Percentiles rank a stretch among this genome's conserved stretches.
Evolutionary conservation across 1,284 basidiomycete species (phyloP).

Genomic region (Schizophyllum amplum): DNA sequence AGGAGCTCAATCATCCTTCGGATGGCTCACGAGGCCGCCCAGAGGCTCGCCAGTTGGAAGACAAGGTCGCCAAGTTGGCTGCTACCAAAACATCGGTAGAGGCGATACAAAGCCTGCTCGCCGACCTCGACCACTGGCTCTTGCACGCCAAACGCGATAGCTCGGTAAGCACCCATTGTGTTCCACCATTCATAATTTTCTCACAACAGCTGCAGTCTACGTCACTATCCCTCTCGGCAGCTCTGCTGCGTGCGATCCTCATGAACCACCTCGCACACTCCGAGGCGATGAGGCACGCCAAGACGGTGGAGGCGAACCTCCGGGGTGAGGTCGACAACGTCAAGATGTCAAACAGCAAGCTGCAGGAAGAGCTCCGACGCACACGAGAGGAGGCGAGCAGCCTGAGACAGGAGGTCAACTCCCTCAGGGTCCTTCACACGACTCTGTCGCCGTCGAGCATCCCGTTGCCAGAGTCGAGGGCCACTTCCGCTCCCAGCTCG

Average conservation of each 20-base stretch:
- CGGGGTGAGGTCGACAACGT: slow-evolving; percentile 57
- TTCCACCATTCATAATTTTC: slow-evolving; percentile 7
- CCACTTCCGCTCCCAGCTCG: slow-evolving; percentile 11
- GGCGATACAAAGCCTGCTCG: slow-evolving; percentile 65
- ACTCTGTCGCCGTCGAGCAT: slow-evolving; percentile 24
- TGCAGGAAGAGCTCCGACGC: slow-evolving; percentile 57
- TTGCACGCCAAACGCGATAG: slow-evolving; percentile 48
- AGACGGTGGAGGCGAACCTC: slow-evolving; percentile 48
- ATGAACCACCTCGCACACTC: slow-evolving; percentile 72
- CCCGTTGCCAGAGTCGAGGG: slow-evolving; percentile 19
- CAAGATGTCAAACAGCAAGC: slow-evolving; percentile 45
- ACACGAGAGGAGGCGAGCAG: slow-evolving; percentile 52
- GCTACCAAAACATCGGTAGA: slow-evolving; percentile 81
- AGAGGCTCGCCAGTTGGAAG: slow-evolving; percentile 61
- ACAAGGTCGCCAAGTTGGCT: slow-evolving; percentile 68
- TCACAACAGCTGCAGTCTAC: slow-evolving; percentile 33
- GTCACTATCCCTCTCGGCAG: slow-evolving; percentile 57
- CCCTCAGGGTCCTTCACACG: slow-evolving; percentile 40
- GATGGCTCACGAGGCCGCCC: slow-evolving; percentile 37
- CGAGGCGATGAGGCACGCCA: slow-evolving; percentile 59
- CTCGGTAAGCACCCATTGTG: slow-evolving; percentile 36
- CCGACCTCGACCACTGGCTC: slow-evolving; percentile 68
- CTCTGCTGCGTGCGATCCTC: slow-evolving; percentile 69
- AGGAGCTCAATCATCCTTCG: slow-evolving; percentile 24
- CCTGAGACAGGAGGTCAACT: slow-evolving; percentile 55